A percentile compares a stretch with the other conserved stretches of the same genome.
phyloP scores from a whole-genome alignment of 495 filamentous ascomycete species.

The Penicillium robsamsonii region DNA sequence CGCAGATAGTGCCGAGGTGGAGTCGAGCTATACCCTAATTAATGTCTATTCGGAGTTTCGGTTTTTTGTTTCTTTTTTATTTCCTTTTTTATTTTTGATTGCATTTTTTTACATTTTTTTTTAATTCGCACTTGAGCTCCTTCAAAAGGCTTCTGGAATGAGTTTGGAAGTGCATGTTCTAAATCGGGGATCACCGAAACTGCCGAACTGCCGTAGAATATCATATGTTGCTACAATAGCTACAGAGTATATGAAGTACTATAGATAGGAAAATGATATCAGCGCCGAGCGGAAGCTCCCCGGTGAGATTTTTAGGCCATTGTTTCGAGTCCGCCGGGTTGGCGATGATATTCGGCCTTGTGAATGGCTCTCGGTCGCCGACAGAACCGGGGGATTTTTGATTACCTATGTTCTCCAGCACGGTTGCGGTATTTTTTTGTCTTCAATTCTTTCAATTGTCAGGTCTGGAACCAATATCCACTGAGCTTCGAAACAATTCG shows the following conservation, averaged over 20 bases:
- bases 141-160: conserved; percentile 10
- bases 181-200: conserved; percentile 22
- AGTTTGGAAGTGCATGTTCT: neutral
- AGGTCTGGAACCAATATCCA: conserved; percentile 5
- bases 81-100: neutral
- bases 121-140: neutral
- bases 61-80: conserved; percentile 3
- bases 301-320: conserved; percentile 6
- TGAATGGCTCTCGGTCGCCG: conserved; percentile 30
- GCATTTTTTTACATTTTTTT: neutral
- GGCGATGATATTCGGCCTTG: conserved; percentile 11
- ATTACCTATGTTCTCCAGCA: conserved; percentile 4
- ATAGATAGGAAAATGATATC: conserved; percentile 6
- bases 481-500: neutral
- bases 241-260: too few relatives aligned
- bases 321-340: conserved; percentile 23
- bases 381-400: conserved; percentile 1
- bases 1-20: conserved; percentile 34
- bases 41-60: conserved; percentile 9
- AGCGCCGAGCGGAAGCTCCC: conserved; percentile 5
- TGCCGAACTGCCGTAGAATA: conserved; percentile 9
- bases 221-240: neutral
- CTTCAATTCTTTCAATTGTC: neutral
- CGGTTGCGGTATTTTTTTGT: conserved; percentile 17
- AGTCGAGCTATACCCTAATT: conserved; percentile 2